Percentiles rank a stretch among this genome's conserved stretches.
These are phyloP conservation scores for Cytospora piceae DNA, from an alignment of 2,329 filamentous ascomycete species.

Conservation along the genomic window DNA sequence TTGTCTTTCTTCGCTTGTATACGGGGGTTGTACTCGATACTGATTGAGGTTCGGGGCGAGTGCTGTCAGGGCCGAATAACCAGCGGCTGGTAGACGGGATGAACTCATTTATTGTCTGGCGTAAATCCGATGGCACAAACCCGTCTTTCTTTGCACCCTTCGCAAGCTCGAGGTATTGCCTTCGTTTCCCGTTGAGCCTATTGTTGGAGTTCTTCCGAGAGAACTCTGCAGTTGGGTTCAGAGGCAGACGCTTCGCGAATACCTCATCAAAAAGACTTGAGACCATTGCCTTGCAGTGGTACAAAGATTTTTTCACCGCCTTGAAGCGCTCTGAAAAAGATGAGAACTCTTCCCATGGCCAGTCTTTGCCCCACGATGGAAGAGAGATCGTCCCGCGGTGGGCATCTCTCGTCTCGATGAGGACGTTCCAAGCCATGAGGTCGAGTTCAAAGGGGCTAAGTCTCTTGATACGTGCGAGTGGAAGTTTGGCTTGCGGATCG, in stretches of 20 bases:
- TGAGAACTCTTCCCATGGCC: background rate
- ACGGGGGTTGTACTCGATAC: background rate
- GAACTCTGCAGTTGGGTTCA: background rate
- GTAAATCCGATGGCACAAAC: background rate
- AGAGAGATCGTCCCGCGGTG: constrained; percentile 7
- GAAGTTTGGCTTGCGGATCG: background rate
- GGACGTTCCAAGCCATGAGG: constrained; percentile 16
- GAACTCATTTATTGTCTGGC: background rate
- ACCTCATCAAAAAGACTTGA: constrained; percentile 11
- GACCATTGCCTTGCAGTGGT: background rate
- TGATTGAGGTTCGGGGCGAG: background rate
- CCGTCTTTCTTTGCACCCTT: background rate
- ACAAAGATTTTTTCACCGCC: background rate
- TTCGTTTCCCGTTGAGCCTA: constrained; percentile 4
- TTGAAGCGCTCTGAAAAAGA: background rate
- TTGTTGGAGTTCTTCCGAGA: constrained; percentile 9
- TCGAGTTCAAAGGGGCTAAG: constrained; percentile 9
- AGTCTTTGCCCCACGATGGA: constrained; percentile 9
- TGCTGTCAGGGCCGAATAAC: background rate
- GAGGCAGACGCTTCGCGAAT: constrained; percentile 7
- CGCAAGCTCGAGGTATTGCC: background rate
- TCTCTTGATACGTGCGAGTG: background rate
- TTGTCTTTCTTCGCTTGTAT: background rate
- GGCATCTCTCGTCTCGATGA: constrained; percentile 7
- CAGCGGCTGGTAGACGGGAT: background rate